A percentile compares a stretch with the other conserved stretches of the same genome.
phyloP scores from a whole-genome alignment of 2,329 filamentous ascomycete species.

The Colletotrichum graminicola region DNA sequence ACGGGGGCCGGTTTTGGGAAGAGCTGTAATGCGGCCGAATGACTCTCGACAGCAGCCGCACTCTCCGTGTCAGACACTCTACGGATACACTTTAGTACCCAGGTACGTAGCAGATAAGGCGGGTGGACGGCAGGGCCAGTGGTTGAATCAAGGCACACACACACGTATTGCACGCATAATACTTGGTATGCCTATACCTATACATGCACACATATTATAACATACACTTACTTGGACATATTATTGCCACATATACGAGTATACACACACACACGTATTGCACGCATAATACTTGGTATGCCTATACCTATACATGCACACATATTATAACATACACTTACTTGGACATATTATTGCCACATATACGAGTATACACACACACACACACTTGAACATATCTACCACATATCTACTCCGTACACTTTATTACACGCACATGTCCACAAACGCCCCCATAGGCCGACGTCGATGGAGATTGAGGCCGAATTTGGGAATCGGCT shows the following conservation, averaged over 20 bases:
- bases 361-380: not conserved
- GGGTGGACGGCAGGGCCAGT: not conserved
- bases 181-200: not conserved
- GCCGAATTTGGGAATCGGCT: not conserved
- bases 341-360: too few species aligned
- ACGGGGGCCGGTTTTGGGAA: not conserved
- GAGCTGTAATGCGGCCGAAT: not conserved
- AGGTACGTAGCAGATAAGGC: not conserved
- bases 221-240: too few species aligned
- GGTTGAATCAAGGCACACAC: not conserved
- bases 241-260: too few species aligned
- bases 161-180: not conserved
- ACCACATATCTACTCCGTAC: too few species aligned
- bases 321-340: too few species aligned
- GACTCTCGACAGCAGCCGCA: not conserved
- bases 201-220: not conserved
- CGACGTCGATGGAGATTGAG: not conserved
- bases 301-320: not conserved
- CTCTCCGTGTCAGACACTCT: not conserved
- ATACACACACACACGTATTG: not conserved
- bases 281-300: too few species aligned
- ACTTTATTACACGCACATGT: not conserved
- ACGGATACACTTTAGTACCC: too few species aligned
- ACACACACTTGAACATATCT: too few species aligned
- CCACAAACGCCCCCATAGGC: not conserved